phyloP scores from a whole-genome alignment of 345 rosid species.

The Bruguiera sexangula region DNA sequence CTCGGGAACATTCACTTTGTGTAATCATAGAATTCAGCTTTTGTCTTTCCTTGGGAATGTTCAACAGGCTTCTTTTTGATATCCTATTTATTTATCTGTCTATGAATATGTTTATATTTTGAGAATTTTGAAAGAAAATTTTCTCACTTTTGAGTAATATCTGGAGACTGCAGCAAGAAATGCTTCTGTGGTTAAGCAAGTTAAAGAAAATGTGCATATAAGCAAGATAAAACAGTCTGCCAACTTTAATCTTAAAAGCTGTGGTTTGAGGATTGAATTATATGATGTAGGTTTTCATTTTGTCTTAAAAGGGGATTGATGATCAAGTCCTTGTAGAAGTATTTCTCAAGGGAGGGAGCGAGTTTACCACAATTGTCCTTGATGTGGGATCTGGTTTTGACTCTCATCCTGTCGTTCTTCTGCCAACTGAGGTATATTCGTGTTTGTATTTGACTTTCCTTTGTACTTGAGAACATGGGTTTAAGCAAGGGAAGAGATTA shows the following conservation, averaged over 20 bases:
- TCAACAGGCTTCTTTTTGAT: too few species aligned
- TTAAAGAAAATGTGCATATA: too few species aligned
- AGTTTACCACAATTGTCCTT: conserved; percentile 88
- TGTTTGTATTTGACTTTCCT: conserved; percentile 11
- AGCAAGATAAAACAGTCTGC: background rate
- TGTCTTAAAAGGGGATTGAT: conserved; percentile 67
- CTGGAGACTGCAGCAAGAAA: too few species aligned
- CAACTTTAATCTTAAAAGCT: background rate
- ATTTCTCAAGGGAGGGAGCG: conserved; percentile 81
- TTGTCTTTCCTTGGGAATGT: too few species aligned
- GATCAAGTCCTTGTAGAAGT: conserved; percentile 68
- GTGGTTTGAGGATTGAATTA: conserved; percentile 13
- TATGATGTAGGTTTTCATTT: conserved; percentile 10
- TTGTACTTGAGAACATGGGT: background rate
- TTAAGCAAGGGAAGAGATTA: background rate
- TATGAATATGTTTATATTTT: too few species aligned
- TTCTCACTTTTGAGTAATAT: too few species aligned
- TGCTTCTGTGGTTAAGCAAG: too few species aligned
- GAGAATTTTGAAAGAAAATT: too few species aligned
- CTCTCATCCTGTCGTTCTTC: conserved; percentile 68
- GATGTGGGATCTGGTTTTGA: conserved; percentile 80
- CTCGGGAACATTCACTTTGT: too few species aligned
- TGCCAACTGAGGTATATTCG: conserved; percentile 81
- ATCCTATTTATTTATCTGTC: too few species aligned
- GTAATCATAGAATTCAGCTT: too few species aligned